Conservation (phyloP, 768 basidiomycete genomes). For the Naganishia onofrii region DNA sequence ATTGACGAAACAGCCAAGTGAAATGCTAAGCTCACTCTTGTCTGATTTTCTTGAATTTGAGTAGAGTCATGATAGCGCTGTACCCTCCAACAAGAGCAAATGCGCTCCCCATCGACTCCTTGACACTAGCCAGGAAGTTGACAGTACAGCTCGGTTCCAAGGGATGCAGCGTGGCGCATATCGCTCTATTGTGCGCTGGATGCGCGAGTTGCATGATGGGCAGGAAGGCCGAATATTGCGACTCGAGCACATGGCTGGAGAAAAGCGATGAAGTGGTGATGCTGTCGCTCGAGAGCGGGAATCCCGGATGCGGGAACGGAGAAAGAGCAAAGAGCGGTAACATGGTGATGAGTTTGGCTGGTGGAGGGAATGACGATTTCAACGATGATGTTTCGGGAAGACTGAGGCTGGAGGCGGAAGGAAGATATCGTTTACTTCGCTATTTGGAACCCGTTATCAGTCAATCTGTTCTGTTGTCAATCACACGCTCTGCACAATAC, state of each 20-base stretch:
- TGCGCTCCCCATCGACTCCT: slow-evolving; percentile 21
- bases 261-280: neutral
- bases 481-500: neutral
- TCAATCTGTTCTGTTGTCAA: no score
- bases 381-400: slow-evolving; percentile 1
- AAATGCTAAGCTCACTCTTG: slow-evolving; percentile 19
- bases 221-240: slow-evolving; percentile 26
- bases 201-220: slow-evolving; percentile 12
- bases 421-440: slow-evolving; percentile 24
- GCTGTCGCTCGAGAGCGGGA: slow-evolving; percentile 6
- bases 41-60: slow-evolving; percentile 4
- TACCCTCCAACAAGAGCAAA: slow-evolving; percentile 27
- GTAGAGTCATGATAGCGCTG: slow-evolving; percentile 23
- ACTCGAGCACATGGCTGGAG: neutral
- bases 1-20: no score
- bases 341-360: slow-evolving; percentile 13
- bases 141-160: slow-evolving; percentile 24
- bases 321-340: slow-evolving; percentile 22
- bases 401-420: slow-evolving; percentile 3
- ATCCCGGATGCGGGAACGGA: slow-evolving; percentile 16
- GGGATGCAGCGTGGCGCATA: slow-evolving; percentile 29
- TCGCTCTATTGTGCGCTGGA: slow-evolving; percentile 15
- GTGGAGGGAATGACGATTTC: neutral
- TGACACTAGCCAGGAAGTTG: slow-evolving; percentile 21
- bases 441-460: neutral